Percentiles rank a stretch among this genome's conserved stretches.
Conservation (phyloP, 116 monocot genomes). For the Zostera marina region DNA sequence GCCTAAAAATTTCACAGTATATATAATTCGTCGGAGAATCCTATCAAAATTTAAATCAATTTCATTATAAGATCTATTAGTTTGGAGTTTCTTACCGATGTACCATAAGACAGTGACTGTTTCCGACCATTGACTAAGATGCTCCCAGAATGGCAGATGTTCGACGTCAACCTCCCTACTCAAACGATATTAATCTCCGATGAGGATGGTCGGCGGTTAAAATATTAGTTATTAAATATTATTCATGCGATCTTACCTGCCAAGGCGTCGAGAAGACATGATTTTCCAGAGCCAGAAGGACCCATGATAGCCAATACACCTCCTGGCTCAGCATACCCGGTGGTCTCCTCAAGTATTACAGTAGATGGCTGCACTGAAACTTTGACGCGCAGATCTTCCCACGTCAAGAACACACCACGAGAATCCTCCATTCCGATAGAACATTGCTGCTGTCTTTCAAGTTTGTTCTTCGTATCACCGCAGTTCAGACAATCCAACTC, state of each 20-base stretch:
- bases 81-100: conserved; percentile 13
- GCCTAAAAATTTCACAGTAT: neutral
- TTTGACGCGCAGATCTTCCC: conserved; percentile 11
- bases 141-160: conserved; percentile 9
- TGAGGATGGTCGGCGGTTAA: neutral
- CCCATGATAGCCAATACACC: conserved; percentile 17
- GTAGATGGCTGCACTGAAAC: neutral
- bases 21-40: too few relatives aligned
- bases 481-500: neutral
- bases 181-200: neutral
- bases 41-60: too few relatives aligned
- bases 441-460: neutral
- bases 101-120: conserved; percentile 18
- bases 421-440: neutral
- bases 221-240: neutral
- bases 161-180: conserved; percentile 13
- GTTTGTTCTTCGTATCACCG: too few relatives aligned
- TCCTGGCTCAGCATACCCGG: conserved; percentile 11
- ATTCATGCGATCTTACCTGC: conserved; percentile 8
- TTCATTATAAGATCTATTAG: too few relatives aligned
- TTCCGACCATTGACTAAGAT: conserved; percentile 19
- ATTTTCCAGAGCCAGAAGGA: conserved; percentile 16
- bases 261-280: conserved; percentile 13
- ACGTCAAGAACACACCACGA: conserved; percentile 3
- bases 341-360: conserved; percentile 1